Evolutionary conservation across 2,329 filamentous ascomycete species (phyloP), one percentile per base, ranked within the genome.

Genomic region (Curvularia sp.): DNA sequence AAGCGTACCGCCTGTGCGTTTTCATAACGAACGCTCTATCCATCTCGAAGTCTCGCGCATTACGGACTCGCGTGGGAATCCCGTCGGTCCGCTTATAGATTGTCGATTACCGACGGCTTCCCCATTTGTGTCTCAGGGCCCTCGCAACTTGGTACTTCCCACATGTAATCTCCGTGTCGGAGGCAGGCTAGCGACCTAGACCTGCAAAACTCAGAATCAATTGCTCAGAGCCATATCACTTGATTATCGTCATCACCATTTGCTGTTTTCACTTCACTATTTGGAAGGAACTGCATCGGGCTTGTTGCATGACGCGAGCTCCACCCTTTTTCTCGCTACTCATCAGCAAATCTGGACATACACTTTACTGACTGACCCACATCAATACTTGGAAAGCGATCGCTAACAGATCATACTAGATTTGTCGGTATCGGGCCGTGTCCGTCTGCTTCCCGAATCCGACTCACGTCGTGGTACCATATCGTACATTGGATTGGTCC

Each of bases 401-500:
- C 42, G 26, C 50, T 53, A 30, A 53, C 50, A 60, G 50, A 57
- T 33, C 47, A 7, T 31, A 43, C 46, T 50, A 75, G 75, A 74
- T 38, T 62, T 77, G 12, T 57, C 63, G 3, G 50, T 76, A 7
- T 65, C 63, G 10, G 35, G 65, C 46, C 74, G 75, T 41, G 65
- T 75, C 38, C 79, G 79, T 62, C 75, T 85, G 43, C 74, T 82
- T n/a, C 75, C 84, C 70, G 85, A 84, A 51, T 86, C 90, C 58
- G 90, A 94, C 74, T 81, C 79, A 35, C 85, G 89, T 61, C 85
- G 91, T 67, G 92, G 92, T 55, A 84, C 83, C 48, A 83, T 94
- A 67, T 83, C 81, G 77, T 93, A 90, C 74, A 84, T 93, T 53
- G 91, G 91, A 28, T 84, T 88, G 20, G 88, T 94, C 48, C 84